Evolutionary conservation across 768 basidiomycete genomes (phyloP), one percentile per base, ranked within the genome.

Genomic region (Lanmaoa rubissima): DNA sequence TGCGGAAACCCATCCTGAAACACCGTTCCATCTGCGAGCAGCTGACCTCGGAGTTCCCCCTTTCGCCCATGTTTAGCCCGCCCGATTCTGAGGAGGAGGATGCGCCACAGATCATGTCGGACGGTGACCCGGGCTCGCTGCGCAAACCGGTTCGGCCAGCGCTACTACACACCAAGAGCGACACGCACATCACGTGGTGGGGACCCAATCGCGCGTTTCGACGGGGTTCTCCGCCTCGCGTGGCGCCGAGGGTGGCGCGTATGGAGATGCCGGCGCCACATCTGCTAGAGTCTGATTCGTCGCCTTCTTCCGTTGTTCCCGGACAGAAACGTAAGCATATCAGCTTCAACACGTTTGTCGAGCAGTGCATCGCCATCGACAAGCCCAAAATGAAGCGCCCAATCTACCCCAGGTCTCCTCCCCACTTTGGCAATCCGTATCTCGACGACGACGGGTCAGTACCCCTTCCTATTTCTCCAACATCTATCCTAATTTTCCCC

Each of bases 331-430:
- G 87, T 76, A 87, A 87, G 61, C 96, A 97, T 70, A 98, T 98
- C 76, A 88, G 82, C 64, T 98, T 98, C 81, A 98, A 98, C 73
- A 96, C 95, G 1, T 97, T 95, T 69, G 96, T 99, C 39, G 91
- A 97, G 71, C 96, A 98, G 70, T 94, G 85, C 68, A 96, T 99
- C 56, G 87, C 91, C 42, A 90, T 93, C 68, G 91, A 92, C 67
- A 87, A 87, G 64, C 90, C 90, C 0, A 75, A 77, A 54, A 67
- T 65, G 58, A 73, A 69, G 59, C 69, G 59, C 34, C 40, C 48
- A 0, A 49, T 44, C 32, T 57, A 48, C 50, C 34, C 65, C 21
- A 35, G 53, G 1, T 48, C 63, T 12, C 50, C 62, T 38, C 41
- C 58, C 59, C 63, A 62, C 5, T 68, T 64, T 72, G 55, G 72